Percentiles rank a stretch among this genome's conserved stretches.
Evolutionary conservation across 2,329 filamentous ascomycete genomes (phyloP).

Genomic region (Chaetomium olivaceum): DNA sequence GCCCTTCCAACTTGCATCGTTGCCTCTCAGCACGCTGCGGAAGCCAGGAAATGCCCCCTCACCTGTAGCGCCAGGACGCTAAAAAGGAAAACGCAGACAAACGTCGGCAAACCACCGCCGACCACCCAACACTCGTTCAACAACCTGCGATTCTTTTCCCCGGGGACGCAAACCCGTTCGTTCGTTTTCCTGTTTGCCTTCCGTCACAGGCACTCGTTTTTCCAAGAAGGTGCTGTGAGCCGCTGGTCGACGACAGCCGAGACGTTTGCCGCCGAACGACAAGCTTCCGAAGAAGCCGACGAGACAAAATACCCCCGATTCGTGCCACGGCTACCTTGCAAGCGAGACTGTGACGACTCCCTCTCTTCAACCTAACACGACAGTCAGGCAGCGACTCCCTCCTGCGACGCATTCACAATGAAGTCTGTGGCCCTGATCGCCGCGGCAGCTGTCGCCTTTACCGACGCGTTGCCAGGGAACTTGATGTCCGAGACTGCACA

Average conservation of each 20-base stretch:
- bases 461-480: conserved; percentile 22
- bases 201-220: conserved; percentile 17
- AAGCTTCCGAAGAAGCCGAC: conserved; percentile 14
- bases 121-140: conserved; percentile 25
- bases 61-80: conserved; percentile 29
- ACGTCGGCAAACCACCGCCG: conserved; percentile 6
- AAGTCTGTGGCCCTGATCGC: conserved; percentile 27
- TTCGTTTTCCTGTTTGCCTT: conserved; percentile 12
- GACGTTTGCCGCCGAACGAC: conserved; percentile 5
- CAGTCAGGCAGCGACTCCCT: neutral
- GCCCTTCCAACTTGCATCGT: conserved; percentile 15
- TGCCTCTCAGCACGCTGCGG: conserved; percentile 25
- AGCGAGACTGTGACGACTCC: neutral
- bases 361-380: neutral
- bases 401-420: conserved; percentile 22
- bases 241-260: conserved; percentile 23
- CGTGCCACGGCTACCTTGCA: too few species aligned
- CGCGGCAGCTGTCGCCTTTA: conserved; percentile 23
- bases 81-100: conserved; percentile 25
- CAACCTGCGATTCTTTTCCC: conserved; percentile 23
- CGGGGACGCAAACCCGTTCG: conserved; percentile 3
- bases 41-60: conserved; percentile 31
- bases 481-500: neutral
- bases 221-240: conserved; percentile 25
- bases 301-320: neutral